phyloP scores from a whole-genome alignment of 768 basidiomycete species.

The Boletus vermiculosoides region DNA sequence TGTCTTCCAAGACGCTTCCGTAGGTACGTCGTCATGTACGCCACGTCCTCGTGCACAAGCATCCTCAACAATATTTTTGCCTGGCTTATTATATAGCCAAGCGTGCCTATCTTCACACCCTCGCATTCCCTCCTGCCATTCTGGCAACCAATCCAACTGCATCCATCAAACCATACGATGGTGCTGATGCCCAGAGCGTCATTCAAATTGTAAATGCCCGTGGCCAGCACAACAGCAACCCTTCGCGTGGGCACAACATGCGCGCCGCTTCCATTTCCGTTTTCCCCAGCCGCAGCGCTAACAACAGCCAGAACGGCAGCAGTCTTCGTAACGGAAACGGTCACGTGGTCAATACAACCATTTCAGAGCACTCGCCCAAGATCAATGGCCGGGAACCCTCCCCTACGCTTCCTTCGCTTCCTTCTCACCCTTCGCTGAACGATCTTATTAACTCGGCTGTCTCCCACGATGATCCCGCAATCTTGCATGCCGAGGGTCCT shows the following conservation, averaged over 20 bases:
- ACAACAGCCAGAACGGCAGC: constrained; percentile 37
- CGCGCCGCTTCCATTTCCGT: constrained; percentile 68
- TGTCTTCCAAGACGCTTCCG: constrained; percentile 87
- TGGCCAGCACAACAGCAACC: constrained; percentile 55
- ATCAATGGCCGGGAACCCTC: constrained; percentile 66
- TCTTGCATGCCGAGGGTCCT: constrained; percentile 51
- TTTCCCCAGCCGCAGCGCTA: constrained; percentile 52
- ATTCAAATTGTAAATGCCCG: constrained; percentile 83
- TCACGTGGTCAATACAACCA: constrained; percentile 42
- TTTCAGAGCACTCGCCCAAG: constrained; percentile 49
- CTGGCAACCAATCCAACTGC: constrained; percentile 55
- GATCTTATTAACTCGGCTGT: constrained; percentile 76
- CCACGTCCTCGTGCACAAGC: neutral
- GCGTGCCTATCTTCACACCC: constrained; percentile 71
- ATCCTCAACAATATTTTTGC: neutral
- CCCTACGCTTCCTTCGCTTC: constrained; percentile 77
- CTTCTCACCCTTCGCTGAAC: constrained; percentile 82
- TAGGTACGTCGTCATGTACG: constrained; percentile 62
- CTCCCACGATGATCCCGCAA: constrained; percentile 62
- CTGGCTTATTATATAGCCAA: constrained; percentile 21
- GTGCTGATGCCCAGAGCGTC: constrained; percentile 84
- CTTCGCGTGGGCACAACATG: constrained; percentile 68
- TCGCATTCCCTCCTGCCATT: constrained; percentile 77
- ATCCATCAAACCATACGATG: constrained; percentile 88
- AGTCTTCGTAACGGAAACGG: constrained; percentile 29